Evolutionary conservation across 257 asterid species (phyloP).

Genomic region (Craterostigma plantagineum): DNA sequence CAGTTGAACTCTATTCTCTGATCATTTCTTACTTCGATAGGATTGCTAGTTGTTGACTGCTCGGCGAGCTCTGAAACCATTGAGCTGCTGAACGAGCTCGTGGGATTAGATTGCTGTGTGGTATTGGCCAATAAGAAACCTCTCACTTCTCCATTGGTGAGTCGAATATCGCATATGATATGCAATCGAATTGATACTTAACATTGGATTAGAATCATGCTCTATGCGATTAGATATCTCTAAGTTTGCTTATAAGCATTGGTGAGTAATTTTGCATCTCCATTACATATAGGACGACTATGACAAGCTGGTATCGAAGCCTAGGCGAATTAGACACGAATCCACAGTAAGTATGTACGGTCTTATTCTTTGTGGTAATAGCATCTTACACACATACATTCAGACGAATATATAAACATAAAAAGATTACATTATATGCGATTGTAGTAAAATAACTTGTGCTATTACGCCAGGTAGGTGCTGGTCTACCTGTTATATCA

Average conservation of each 20-base stretch:
- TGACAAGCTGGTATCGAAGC: conserved; percentile 57
- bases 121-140: conserved; percentile 95
- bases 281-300: conserved; percentile 45
- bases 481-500: conserved; percentile 91
- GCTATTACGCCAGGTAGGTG: conserved; percentile 61
- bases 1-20: neutral
- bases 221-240: neutral
- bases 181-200: no score
- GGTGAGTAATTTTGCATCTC: neutral
- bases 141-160: conserved; percentile 52
- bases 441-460: neutral
- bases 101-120: conserved; percentile 42
- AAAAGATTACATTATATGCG: neutral
- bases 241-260: neutral
- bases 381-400: neutral
- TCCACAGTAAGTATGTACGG: conserved; percentile 67
- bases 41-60: conserved; percentile 73
- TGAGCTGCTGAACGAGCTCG: conserved; percentile 32
- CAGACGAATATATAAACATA: no score
- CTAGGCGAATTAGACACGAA: conserved; percentile 66
- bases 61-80: conserved; percentile 82
- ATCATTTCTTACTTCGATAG: conserved; percentile 19
- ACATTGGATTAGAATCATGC: no score
- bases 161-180: no score
- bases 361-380: conserved; percentile 9